Base-by-base conservation (phyloP, 768 basidiomycete genomes). In the Sutorius australiensis region DNA sequence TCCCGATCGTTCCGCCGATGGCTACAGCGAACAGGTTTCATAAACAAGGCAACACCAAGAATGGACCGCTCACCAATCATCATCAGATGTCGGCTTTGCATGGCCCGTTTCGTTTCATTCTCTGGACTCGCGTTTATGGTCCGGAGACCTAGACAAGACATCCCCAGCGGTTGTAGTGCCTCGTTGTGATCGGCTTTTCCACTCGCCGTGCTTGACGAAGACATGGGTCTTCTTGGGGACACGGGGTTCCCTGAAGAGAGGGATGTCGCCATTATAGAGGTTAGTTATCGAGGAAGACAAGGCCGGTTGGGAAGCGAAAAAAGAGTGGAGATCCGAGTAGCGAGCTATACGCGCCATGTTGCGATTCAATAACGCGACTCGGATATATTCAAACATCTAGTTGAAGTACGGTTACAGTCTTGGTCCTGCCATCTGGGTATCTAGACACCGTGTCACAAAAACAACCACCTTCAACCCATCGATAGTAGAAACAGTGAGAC, bases 1-100 rank as follows among this genome's bases (percentile, higher is more conserved):
- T 80, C n/a, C 80, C 80, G 37, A 81, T 81, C 0, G 80, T 82
- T 0, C 80, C 80, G 16, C 80, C 80, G 51, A 81, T 80, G 21
- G 79, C 79, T 78, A 46, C 24, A 24, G 24, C 24, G 24, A 40
- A 47, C 11, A 41, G 7, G 27, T 51, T 21, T 28, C 9, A 12
- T 50, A 11, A 54, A 8, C 2, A 50, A 24, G 24, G 24, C 24
- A 24, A 24, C 24, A 24, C 24, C 24, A 24, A 4, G 24, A 24
- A 24, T 24, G 24, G 24, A 24, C 24, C 24, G 60, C 66, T 48
- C 48, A 69, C 75, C 72, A 37, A 75, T 71, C 75, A 76, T 76
- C 65, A 69, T 74, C 16, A 76, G 56, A 56, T 76, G 75, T 40
- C 74, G 66, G 49, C 73, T 68, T 46, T 66, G 55, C 73, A 76